phyloP scores from a whole-genome alignment of 2,329 filamentous ascomycete genomes.

The Fusarium dimerum region DNA sequence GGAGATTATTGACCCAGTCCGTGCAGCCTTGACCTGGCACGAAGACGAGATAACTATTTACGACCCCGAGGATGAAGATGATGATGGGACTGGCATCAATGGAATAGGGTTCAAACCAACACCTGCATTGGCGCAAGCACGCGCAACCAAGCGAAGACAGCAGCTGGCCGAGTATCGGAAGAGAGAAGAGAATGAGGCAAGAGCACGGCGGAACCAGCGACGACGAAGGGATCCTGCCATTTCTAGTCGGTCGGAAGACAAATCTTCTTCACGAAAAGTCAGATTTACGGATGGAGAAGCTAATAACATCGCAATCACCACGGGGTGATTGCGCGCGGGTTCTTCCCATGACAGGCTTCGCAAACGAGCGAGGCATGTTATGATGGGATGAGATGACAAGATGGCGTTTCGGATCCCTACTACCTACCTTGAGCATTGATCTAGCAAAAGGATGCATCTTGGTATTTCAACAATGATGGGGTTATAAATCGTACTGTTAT shows the following conservation, averaged over 20 bases:
- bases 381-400: constrained; percentile 5
- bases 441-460: too few species aligned
- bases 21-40: constrained; percentile 65
- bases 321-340: constrained; percentile 24
- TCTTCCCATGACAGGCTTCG: neutral
- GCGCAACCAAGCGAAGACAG: constrained; percentile 57
- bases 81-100: constrained; percentile 68
- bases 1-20: constrained; percentile 51
- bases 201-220: constrained; percentile 55
- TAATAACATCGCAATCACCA: constrained; percentile 32
- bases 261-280: constrained; percentile 34
- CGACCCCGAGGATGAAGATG: constrained; percentile 64
- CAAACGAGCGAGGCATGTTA: neutral
- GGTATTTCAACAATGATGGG: neutral
- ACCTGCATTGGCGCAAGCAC: constrained; percentile 58
- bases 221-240: constrained; percentile 40
- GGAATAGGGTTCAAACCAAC: constrained; percentile 68
- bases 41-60: constrained; percentile 69
- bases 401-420: constrained; percentile 15
- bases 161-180: constrained; percentile 64
- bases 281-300: constrained; percentile 44
- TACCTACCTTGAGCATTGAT: neutral
- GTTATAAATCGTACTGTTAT: constrained; percentile 4
- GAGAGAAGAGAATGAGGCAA: constrained; percentile 61
- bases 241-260: constrained; percentile 25